A percentile compares a stretch with the other conserved stretches of the same genome.
phyloP scores from a whole-genome alignment of 345 rosid genomes.

The Syzygium aqueum region DNA sequence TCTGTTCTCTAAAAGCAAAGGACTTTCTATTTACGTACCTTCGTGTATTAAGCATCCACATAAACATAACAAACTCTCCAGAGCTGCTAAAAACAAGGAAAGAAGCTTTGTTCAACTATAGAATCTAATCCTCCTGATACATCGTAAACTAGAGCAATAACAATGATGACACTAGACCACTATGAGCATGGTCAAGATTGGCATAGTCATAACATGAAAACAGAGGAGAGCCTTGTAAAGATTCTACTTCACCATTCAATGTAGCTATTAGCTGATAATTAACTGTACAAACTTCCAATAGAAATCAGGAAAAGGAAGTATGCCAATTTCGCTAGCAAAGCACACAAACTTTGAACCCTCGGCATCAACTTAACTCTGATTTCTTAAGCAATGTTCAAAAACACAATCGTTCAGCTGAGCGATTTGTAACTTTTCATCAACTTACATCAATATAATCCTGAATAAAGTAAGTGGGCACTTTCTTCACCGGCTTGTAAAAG shows the following conservation, averaged over 20 bases:
- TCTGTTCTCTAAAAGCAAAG: background rate
- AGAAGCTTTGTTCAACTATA: background rate
- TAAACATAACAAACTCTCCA: background rate
- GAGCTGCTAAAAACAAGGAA: background rate
- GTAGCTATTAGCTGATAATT: background rate
- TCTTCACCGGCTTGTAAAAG: conserved; percentile 5
- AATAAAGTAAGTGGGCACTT: background rate
- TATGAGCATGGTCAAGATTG: background rate
- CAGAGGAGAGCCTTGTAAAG: background rate
- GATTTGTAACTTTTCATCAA: background rate
- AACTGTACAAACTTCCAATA: background rate
- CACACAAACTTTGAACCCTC: background rate
- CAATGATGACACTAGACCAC: too few species aligned
- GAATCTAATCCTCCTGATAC: background rate
- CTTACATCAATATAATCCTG: conserved; percentile 10
- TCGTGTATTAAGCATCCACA: background rate
- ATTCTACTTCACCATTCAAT: background rate
- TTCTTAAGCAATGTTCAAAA: background rate
- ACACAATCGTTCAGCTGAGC: background rate
- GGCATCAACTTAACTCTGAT: background rate
- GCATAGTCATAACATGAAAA: background rate
- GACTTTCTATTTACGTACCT: background rate
- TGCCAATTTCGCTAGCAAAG: background rate
- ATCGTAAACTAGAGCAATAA: background rate
- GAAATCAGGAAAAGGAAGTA: background rate